Percentiles rank a stretch among this genome's conserved stretches.
These are phyloP conservation scores for Crotalaria pallida DNA, from an alignment of 306 rosid species.

Conservation along the genomic window DNA sequence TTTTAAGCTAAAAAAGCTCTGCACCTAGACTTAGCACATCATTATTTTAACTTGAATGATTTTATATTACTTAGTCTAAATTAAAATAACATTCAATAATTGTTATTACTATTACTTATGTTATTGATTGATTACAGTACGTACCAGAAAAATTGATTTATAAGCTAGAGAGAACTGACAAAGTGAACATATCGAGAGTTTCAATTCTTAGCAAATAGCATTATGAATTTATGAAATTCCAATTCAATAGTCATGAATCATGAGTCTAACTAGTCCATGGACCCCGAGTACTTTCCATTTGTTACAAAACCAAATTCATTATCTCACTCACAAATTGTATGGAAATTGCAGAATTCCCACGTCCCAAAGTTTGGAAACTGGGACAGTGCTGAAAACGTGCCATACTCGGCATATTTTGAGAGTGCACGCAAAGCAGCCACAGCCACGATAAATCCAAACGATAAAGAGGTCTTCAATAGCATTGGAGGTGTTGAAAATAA, in stretches of 20 bases:
- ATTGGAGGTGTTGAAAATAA: neutral
- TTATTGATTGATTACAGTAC: too few relatives aligned
- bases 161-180: neutral
- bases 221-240: too few relatives aligned
- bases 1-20: neutral
- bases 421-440: neutral
- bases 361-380: conserved; percentile 16
- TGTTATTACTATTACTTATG: neutral
- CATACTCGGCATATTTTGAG: conserved; percentile 8
- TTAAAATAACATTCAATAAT: neutral
- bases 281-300: neutral
- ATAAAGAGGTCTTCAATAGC: conserved; percentile 1
- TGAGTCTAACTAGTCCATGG: too few relatives aligned
- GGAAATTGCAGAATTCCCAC: neutral
- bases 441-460: neutral
- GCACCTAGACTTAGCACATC: neutral
- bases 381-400: neutral
- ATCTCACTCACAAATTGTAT: neutral
- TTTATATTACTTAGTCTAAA: neutral
- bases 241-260: too few relatives aligned
- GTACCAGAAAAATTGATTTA: too few relatives aligned
- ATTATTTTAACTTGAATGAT: neutral
- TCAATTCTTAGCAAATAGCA: neutral
- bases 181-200: neutral
- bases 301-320: neutral